Evolutionary conservation across 768 basidiomycete genomes (phyloP).

Genomic region (Clavulina sp.): DNA sequence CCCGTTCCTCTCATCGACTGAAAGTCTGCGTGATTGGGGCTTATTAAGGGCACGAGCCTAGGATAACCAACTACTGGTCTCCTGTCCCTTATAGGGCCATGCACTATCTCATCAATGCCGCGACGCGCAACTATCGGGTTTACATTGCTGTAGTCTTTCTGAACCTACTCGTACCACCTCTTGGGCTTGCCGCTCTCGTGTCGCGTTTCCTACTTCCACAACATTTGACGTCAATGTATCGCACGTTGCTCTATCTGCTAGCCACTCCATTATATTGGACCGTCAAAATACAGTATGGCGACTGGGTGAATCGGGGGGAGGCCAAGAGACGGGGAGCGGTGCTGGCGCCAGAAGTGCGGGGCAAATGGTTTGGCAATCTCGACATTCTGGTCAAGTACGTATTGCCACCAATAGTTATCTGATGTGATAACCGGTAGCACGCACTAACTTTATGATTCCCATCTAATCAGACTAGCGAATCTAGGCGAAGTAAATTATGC

Average conservation of each 20-base stretch:
- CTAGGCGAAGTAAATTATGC: too few species aligned
- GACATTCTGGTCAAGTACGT: slow-evolving; percentile 44
- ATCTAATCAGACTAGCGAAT: too few species aligned
- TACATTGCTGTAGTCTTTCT: background rate
- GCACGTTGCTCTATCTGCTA: background rate
- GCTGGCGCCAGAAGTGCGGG: slow-evolving; percentile 38
- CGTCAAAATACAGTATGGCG: background rate
- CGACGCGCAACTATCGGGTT: background rate
- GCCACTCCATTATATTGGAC: background rate
- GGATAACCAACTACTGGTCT: too few species aligned
- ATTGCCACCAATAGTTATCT: too few species aligned
- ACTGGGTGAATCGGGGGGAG: background rate
- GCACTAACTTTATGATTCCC: too few species aligned
- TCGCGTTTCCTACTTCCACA: background rate
- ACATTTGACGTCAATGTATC: background rate
- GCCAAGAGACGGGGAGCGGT: slow-evolving; percentile 20
- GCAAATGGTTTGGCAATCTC: slow-evolving; percentile 65
- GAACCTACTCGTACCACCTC: background rate
- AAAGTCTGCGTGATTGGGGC: too few species aligned
- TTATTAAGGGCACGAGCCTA: too few species aligned
- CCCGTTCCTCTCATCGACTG: too few species aligned
- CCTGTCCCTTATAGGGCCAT: too few species aligned
- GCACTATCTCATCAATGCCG: too few species aligned
- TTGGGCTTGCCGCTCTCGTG: background rate
- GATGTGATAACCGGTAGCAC: too few species aligned